Evolutionary conservation across 805 yeast species (phyloP), one percentile per base, ranked within the genome.

Genomic region (Starmerella etchellsii): DNA sequence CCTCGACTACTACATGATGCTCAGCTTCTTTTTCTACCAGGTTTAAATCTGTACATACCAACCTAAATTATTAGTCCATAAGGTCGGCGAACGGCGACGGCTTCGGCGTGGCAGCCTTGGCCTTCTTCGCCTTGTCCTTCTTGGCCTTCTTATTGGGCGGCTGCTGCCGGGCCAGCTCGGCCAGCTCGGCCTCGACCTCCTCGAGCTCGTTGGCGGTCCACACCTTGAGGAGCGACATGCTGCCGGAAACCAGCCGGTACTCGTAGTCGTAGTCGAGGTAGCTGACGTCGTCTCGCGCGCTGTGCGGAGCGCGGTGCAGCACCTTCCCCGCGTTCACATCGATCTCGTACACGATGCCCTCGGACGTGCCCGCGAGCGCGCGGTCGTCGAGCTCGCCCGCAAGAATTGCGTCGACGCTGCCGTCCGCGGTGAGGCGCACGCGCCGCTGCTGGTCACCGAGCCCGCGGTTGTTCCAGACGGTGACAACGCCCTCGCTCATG

Each of bases 401-500:
- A 15, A 64, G 57, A 46, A 83, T 59, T 23, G 81, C 69, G 54
- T 85, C 95, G 15, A 85, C 71, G 16, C 88, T 78, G 27, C 79
- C 81, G 34, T 70, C 80, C 27, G 48, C 47, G 30, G 74, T 66
- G 8, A 87, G 67, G 47, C 75, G 75, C 16, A 88, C 71, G 43
- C 97, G 65, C 11, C 81, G 71, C 36, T 84, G 66, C 61, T 88
- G 96, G 59, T 88, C 96, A 18, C 44, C 47, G 41, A 63, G 51
- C 25, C 56, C 54, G 46, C 76, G 69, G 32, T 71, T 71, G 54
- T 82, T 83, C 98, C 98, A 88, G 13, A 81, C 65, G 0, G 97
- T 84, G 6, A 84, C 68, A 13, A 83, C 72, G 3, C 97, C 97
- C 54, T 80, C 91, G 14, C 94, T 84, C 79, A 84, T 85, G 34